Evolutionary conservation across 768 basidiomycete genomes (phyloP), one percentile per base, ranked within the genome.

Genomic region (Suillus luteus): DNA sequence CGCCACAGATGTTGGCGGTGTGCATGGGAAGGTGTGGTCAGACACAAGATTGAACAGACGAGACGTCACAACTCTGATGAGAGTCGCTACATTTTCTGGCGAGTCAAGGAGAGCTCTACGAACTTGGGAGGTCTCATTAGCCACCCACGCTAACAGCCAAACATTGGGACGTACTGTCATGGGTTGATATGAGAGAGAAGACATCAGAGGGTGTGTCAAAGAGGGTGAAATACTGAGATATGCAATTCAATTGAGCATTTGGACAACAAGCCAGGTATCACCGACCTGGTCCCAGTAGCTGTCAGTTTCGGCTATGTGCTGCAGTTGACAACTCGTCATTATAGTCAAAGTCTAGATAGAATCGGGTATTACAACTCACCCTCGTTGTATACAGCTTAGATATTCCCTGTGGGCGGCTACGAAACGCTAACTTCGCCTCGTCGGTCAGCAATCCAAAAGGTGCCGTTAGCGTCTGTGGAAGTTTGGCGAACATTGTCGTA

Each of bases 151-250:
- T n/a, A 64, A 58, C 24, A 59, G 55, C 27, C 65, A 41, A 22
- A 52, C 64, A 38, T 5, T 49, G 57, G 33, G 37, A 79, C 90
- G 65, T 79, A 95, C 93, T 85, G 72, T 96, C 93, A 68, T 93
- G 87, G 1, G 92, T 86, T 3, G 91, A 87, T 68, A 96, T 89
- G 59, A 96, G 84, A 17, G 95, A 92, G 77, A 93, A 95, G 43
- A 95, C 93, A 68, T 96, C 94, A 0, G 93, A 92, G 1, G 92
- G 85, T 9, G 92, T 91, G 79, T 96, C 93, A 73, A 96, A 96
- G 19, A 97, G 80, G 54, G 84, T 76, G 67, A 91, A 88, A 71
- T 91, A 97, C 92, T 95, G 70, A 17, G 27, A 48, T 64, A 31
- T 46, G 64, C 55, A 31, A 64, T 51, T 66, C 54, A 51, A 38